These are phyloP conservation scores for Alternaria sp. DNA, from an alignment of 2,329 filamentous ascomycete genomes.

Conservation along the genomic window DNA sequence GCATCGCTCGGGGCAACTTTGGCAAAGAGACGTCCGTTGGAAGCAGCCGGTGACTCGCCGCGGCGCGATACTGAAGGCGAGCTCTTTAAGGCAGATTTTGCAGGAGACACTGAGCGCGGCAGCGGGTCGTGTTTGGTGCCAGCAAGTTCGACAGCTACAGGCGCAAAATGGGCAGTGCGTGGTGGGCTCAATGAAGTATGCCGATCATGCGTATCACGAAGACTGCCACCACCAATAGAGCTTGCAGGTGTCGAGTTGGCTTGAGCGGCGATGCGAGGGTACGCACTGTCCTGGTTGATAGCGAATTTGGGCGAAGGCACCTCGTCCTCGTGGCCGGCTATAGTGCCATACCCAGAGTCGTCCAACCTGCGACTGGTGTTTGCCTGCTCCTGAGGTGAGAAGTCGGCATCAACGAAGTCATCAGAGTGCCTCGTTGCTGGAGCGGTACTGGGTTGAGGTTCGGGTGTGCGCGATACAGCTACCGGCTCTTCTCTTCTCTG, in stretches of 20 bases:
- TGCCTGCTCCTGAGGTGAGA: conserved; percentile 27
- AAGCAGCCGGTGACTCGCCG: conserved; percentile 54
- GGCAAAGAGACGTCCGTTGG: conserved; percentile 58
- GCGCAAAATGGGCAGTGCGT: conserved; percentile 71
- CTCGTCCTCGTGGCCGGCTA: conserved; percentile 11
- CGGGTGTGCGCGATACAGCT: conserved; percentile 7
- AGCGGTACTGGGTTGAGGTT: conserved; percentile 10
- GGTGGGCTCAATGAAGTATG: conserved; percentile 65
- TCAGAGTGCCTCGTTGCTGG: conserved; percentile 43
- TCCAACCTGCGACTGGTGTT: conserved; percentile 29
- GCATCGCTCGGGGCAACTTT: conserved; percentile 59
- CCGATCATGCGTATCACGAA: conserved; percentile 33
- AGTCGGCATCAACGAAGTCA: conserved; percentile 53
- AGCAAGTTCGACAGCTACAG: conserved; percentile 59
- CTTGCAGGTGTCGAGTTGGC: conserved; percentile 12
- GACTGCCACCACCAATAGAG: conserved; percentile 19
- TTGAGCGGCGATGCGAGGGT: conserved; percentile 27
- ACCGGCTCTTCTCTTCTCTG: conserved; percentile 18
- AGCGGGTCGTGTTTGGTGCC: conserved; percentile 72
- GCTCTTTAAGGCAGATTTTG: conserved; percentile 78
- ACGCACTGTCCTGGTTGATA: conserved; percentile 35
- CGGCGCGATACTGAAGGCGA: conserved; percentile 60
- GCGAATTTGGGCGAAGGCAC: conserved; percentile 27
- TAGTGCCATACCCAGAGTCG: conserved; percentile 9
- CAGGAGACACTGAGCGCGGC: conserved; percentile 73